phyloP scores from a whole-genome alignment of 1,139 yeast species.

The Debaryomyces fabryi region DNA sequence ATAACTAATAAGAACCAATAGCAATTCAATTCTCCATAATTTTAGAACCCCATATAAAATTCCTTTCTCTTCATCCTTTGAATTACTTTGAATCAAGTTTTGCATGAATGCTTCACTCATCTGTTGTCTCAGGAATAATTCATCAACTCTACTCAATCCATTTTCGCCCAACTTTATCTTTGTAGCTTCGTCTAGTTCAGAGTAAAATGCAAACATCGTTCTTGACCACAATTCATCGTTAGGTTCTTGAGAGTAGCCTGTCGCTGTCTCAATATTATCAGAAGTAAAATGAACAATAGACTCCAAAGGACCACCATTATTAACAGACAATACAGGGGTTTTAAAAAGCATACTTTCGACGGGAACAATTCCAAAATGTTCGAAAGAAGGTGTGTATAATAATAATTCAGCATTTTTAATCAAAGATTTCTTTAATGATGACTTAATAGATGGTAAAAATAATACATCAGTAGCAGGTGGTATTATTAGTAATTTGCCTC shows the following conservation, averaged over 20 bases:
- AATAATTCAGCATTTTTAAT: conserved; percentile 60
- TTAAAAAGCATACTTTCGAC: conserved; percentile 87
- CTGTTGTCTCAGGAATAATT: conserved; percentile 59
- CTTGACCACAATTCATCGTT: conserved; percentile 64
- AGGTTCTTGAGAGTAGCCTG: conserved; percentile 75
- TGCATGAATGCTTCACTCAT: conserved; percentile 58
- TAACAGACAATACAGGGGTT: conserved; percentile 82
- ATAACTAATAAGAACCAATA: conserved; percentile 12
- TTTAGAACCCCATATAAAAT: conserved; percentile 12
- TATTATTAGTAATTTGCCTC: conserved; percentile 44
- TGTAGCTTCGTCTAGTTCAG: conserved; percentile 29
- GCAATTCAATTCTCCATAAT: conserved; percentile 13
- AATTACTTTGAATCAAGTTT: conserved; percentile 21
- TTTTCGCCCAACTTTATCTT: conserved; percentile 44
- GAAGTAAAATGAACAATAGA: conserved; percentile 57
- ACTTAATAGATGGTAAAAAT: conserved; percentile 79
- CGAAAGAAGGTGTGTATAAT: conserved; percentile 86
- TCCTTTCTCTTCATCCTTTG: conserved; percentile 16
- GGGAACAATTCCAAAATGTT: conserved; percentile 98
- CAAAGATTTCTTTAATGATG: conserved; percentile 65
- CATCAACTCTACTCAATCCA: conserved; percentile 55
- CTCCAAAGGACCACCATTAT: conserved; percentile 93
- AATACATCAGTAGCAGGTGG: conserved; percentile 55
- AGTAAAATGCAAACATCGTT: conserved; percentile 49
- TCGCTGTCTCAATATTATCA: conserved; percentile 47